phyloP scores from a whole-genome alignment of 768 basidiomycete genomes.

The Dentipellis sp. region DNA sequence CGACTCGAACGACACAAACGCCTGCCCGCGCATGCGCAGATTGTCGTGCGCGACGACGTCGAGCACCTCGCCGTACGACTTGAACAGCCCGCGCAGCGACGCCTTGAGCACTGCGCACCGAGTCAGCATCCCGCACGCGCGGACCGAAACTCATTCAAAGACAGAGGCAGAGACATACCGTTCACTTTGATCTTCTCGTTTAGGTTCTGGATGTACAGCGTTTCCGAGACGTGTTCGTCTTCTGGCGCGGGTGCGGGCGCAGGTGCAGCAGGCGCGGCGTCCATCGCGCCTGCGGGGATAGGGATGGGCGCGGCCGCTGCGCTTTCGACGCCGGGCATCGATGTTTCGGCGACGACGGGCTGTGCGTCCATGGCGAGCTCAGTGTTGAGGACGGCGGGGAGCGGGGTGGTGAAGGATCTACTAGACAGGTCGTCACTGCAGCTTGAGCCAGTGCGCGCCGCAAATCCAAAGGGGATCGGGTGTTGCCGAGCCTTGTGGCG shows the following conservation, averaged over 20 bases:
- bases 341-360: not conserved
- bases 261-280: not conserved
- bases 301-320: not conserved
- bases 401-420: too few species aligned
- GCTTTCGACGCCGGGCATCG: not conserved
- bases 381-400: too few species aligned
- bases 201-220: conserved; percentile 91
- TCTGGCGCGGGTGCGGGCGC: conserved; percentile 18
- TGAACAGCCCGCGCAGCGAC: conserved; percentile 83
- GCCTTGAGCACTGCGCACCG: conserved; percentile 68
- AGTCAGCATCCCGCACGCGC: conserved; percentile 6
- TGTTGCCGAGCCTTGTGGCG: too few species aligned
- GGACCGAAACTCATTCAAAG: not conserved
- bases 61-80: conserved; percentile 84
- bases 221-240: conserved; percentile 59
- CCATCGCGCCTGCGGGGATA: conserved; percentile 9
- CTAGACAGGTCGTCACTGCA: too few species aligned
- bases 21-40: conserved; percentile 96
- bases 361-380: not conserved
- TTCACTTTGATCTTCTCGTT: conserved; percentile 90
- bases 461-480: too few species aligned
- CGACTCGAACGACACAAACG: conserved; percentile 87
- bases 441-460: too few species aligned
- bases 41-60: conserved; percentile 95
- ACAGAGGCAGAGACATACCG: conserved; percentile 29